These are phyloP conservation scores for Pichia cactophila DNA, from an alignment of 1,139 yeast genomes.

Conservation along the genomic window DNA sequence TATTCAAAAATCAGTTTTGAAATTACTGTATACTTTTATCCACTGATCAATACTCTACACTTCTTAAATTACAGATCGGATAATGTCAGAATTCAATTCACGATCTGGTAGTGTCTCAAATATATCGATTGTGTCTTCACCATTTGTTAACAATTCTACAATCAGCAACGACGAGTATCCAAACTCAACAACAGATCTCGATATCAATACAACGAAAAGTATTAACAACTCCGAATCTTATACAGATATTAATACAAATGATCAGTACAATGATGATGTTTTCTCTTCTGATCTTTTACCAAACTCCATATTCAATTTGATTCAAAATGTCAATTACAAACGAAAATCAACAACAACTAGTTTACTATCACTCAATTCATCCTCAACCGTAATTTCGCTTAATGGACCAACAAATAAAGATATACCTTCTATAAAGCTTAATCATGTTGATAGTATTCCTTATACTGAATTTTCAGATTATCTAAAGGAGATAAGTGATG, in stretches of 20 bases:
- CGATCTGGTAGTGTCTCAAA: not conserved
- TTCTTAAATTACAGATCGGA: not conserved
- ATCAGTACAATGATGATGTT: not conserved
- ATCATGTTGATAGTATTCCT: slow-evolving; percentile 47
- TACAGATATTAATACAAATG: not conserved
- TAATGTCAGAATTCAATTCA: not conserved
- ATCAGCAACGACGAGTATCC: not conserved
- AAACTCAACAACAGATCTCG: not conserved
- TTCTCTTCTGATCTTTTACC: slow-evolving; percentile 1
- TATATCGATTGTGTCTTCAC: not conserved
- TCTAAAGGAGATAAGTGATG: slow-evolving; percentile 39
- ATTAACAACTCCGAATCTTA: not conserved
- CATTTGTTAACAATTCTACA: not conserved
- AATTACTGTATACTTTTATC: too few species aligned
- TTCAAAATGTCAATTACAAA: slow-evolving; percentile 49
- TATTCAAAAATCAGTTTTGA: too few species aligned
- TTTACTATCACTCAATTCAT: slow-evolving; percentile 25
- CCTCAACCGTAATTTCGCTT: slow-evolving; percentile 35
- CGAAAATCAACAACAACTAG: slow-evolving; percentile 28
- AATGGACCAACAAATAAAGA: slow-evolving; percentile 71
- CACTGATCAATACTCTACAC: too few species aligned
- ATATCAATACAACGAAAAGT: not conserved
- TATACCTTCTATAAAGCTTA: slow-evolving; percentile 74
- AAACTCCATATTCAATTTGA: slow-evolving; percentile 22
- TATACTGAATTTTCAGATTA: slow-evolving; percentile 44